These are phyloP conservation scores for Camelina sativa DNA, from an alignment of 345 rosid species.

Conservation along the genomic window DNA sequence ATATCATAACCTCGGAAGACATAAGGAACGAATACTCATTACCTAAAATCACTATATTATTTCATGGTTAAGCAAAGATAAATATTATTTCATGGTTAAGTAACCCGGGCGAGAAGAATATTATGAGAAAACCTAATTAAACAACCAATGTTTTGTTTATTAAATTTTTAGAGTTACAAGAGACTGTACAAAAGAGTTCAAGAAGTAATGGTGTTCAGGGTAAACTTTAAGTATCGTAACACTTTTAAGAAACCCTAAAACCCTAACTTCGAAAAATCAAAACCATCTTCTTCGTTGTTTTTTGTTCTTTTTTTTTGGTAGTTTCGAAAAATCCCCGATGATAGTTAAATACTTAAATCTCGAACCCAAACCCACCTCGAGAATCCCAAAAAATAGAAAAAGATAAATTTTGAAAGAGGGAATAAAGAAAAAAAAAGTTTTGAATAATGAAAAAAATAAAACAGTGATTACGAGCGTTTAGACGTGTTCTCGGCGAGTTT, in stretches of 20 bases:
- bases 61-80: constrained; percentile 18
- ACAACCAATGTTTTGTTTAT: constrained; percentile 27
- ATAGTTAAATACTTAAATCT: constrained; percentile 24
- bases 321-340: constrained; percentile 38
- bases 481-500: constrained; percentile 62
- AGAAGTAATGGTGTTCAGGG: constrained; percentile 36
- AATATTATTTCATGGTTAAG: constrained; percentile 4
- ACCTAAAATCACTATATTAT: background rate
- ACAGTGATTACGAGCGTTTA: constrained; percentile 26
- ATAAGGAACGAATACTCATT: background rate
- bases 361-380: constrained; percentile 29
- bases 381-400: constrained; percentile 22
- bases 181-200: constrained; percentile 40
- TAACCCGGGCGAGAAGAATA: constrained; percentile 3
- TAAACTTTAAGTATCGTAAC: constrained; percentile 17
- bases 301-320: background rate
- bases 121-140: background rate
- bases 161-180: constrained; percentile 13
- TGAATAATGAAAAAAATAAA: background rate
- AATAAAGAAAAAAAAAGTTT: background rate
- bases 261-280: constrained; percentile 45
- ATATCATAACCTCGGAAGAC: constrained; percentile 10
- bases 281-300: constrained; percentile 4
- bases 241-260: constrained; percentile 37
- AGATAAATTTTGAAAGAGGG: constrained; percentile 8